A percentile compares a stretch with the other conserved stretches of the same genome.
Evolutionary conservation across 2,329 filamentous ascomycete species (phyloP).

Genomic region (Helminthosporium solani): DNA sequence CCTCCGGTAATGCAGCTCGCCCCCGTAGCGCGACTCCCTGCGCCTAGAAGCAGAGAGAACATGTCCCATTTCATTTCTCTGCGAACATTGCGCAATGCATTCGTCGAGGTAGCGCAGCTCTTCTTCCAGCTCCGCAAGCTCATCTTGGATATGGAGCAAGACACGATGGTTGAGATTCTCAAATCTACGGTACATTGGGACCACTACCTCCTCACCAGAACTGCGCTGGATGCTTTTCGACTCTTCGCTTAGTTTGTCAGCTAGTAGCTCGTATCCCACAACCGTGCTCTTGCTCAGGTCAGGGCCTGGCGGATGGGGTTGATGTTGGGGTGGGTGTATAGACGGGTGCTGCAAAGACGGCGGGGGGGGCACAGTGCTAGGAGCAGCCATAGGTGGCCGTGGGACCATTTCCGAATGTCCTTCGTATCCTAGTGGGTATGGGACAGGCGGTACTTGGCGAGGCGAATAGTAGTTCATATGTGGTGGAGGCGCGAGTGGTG

Average conservation of each 20-base stretch:
- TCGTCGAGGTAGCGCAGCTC: slow-evolving; percentile 71
- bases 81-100: slow-evolving; percentile 49
- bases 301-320: slow-evolving; percentile 21
- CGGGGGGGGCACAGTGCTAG: slow-evolving; percentile 6
- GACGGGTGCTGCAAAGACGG: slow-evolving; percentile 22
- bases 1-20: slow-evolving; percentile 61
- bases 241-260: slow-evolving; percentile 36
- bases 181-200: slow-evolving; percentile 79
- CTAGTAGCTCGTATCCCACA: slow-evolving; percentile 42
- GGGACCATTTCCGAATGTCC: slow-evolving; percentile 25
- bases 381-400: slow-evolving; percentile 22
- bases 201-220: slow-evolving; percentile 17
- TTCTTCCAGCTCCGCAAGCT: slow-evolving; percentile 77
- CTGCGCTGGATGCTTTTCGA: slow-evolving; percentile 24
- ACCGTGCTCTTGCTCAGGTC: slow-evolving; percentile 31
- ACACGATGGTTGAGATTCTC: slow-evolving; percentile 79
- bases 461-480: slow-evolving; percentile 28
- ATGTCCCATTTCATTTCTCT: slow-evolving; percentile 27
- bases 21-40: slow-evolving; percentile 55
- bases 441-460: slow-evolving; percentile 16
- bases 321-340: slow-evolving; percentile 29
- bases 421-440: slow-evolving; percentile 23
- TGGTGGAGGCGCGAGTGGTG: slow-evolving; percentile 25
- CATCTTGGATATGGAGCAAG: slow-evolving; percentile 80
- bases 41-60: slow-evolving; percentile 60